Evolutionary conservation across 2,329 filamentous ascomycete species (phyloP).

Genomic region (Neonectria ditissima): DNA sequence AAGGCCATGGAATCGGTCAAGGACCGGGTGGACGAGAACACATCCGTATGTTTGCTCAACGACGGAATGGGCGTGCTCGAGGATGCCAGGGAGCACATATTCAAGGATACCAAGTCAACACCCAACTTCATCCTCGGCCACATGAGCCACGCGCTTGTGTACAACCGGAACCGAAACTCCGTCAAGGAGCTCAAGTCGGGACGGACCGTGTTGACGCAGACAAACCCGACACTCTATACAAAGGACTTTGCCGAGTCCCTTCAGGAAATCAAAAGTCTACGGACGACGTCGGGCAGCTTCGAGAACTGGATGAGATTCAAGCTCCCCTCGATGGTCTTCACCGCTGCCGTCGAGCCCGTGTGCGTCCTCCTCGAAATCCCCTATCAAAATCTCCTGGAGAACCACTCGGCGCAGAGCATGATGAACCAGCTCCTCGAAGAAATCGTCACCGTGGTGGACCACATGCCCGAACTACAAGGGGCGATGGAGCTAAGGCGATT

Average conservation of each 20-base stretch:
- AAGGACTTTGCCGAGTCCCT: constrained; percentile 41
- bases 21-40: constrained; percentile 74
- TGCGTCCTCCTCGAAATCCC: constrained; percentile 82
- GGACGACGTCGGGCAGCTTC: constrained; percentile 39
- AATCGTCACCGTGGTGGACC: constrained; percentile 76
- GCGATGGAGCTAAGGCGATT: constrained; percentile 67
- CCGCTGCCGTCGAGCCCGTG: constrained; percentile 82
- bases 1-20: constrained; percentile 69
- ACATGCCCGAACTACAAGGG: constrained; percentile 78
- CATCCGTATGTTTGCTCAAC: constrained; percentile 81
- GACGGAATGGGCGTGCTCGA: constrained; percentile 90
- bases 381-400: constrained; percentile 78
- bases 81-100: constrained; percentile 76
- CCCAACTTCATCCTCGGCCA: constrained; percentile 83
- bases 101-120: constrained; percentile 71
- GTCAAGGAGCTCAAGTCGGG: constrained; percentile 53
- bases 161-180: constrained; percentile 54
- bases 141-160: constrained; percentile 60
- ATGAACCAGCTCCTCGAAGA: constrained; percentile 81
- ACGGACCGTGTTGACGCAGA: constrained; percentile 47
- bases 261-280: constrained; percentile 36
- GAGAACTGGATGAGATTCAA: constrained; percentile 74
- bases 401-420: constrained; percentile 72
- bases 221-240: constrained; percentile 29
- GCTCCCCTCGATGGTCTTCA: constrained; percentile 81